Evolutionary conservation across 768 basidiomycete species (phyloP).

Genomic region (Clavaria fumosa): DNA sequence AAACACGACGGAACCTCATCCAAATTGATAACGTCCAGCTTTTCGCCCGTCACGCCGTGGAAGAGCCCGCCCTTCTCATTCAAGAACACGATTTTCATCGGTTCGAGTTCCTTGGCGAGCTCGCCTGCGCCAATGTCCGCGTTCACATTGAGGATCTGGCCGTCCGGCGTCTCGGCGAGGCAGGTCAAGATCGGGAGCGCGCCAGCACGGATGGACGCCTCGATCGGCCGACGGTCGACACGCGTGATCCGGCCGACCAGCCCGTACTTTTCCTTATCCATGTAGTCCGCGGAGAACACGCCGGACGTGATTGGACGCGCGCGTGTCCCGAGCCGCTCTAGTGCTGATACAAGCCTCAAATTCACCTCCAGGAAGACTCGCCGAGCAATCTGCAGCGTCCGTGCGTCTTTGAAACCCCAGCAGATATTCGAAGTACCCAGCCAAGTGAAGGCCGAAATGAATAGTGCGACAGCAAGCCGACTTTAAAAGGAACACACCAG

Average conservation of each 20-base stretch:
- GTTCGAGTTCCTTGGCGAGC: conserved; percentile 93
- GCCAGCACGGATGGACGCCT: conserved; percentile 92
- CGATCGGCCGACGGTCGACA: conserved; percentile 91
- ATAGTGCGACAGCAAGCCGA: too few relatives aligned
- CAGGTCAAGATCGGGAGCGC: conserved; percentile 92
- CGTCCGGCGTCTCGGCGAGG: conserved; percentile 85
- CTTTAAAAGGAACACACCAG: conserved; percentile 32
- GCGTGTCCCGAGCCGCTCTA: conserved; percentile 90
- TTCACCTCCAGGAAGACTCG: conserved; percentile 97
- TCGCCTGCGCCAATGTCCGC: conserved; percentile 98
- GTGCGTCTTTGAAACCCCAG: conserved; percentile 44
- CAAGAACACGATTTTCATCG: conserved; percentile 95
- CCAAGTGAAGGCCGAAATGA: not conserved
- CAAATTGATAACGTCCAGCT: conserved; percentile 89
- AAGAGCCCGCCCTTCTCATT: conserved; percentile 97
- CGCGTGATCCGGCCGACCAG: conserved; percentile 91
- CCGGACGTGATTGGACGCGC: conserved; percentile 97
- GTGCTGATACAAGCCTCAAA: conserved; percentile 80
- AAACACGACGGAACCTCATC: conserved; percentile 51
- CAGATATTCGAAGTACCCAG: not conserved
- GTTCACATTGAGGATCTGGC: conserved; percentile 98
- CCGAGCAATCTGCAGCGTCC: conserved; percentile 88
- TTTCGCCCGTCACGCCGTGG: conserved; percentile 95
- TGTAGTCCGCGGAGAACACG: conserved; percentile 93
- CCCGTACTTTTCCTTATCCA: conserved; percentile 88